Evolutionary conservation across 192 early-diverging fungal genomes (phyloP).

Genomic region (Linnemannia exigua): DNA sequence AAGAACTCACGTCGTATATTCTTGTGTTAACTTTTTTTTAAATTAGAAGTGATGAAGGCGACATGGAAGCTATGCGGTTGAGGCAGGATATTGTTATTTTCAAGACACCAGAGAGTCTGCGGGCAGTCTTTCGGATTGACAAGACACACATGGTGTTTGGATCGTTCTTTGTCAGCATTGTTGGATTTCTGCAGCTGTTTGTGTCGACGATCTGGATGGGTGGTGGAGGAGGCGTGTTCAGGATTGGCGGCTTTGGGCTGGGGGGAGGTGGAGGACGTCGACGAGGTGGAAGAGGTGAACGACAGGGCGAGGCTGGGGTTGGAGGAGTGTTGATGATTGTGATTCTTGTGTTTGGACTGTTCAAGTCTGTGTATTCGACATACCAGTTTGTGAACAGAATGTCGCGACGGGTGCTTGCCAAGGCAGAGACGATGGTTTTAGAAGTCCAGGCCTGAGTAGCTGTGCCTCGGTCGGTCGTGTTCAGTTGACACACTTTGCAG

Average conservation of each 20-base stretch:
- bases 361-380: slow-evolving; percentile 50
- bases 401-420: slow-evolving; percentile 34
- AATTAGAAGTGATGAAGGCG: slow-evolving; percentile 33
- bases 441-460: slow-evolving; percentile 28
- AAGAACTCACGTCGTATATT: slow-evolving; percentile 28
- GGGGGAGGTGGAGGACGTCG: slow-evolving; percentile 42
- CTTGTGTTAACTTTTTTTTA: background rate
- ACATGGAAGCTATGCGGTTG: slow-evolving; percentile 1
- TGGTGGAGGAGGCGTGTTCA: slow-evolving; percentile 48
- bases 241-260: slow-evolving; percentile 41
- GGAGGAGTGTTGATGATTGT: slow-evolving; percentile 50
- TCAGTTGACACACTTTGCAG: too few species aligned
- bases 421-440: slow-evolving; percentile 46
- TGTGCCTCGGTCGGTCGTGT: too few species aligned
- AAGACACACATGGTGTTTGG: slow-evolving; percentile 56
- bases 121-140: slow-evolving; percentile 58
- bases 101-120: slow-evolving; percentile 48
- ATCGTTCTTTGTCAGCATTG: slow-evolving; percentile 57
- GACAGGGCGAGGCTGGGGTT: slow-evolving; percentile 36
- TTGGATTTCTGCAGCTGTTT: slow-evolving; percentile 61
- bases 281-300: slow-evolving; percentile 44
- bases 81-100: slow-evolving; percentile 30
- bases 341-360: slow-evolving; percentile 49
- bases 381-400: slow-evolving; percentile 51
- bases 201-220: slow-evolving; percentile 58